These are phyloP conservation scores for Fusarium marasasianum DNA, from an alignment of 2,329 filamentous ascomycete species.

Conservation along the genomic window DNA sequence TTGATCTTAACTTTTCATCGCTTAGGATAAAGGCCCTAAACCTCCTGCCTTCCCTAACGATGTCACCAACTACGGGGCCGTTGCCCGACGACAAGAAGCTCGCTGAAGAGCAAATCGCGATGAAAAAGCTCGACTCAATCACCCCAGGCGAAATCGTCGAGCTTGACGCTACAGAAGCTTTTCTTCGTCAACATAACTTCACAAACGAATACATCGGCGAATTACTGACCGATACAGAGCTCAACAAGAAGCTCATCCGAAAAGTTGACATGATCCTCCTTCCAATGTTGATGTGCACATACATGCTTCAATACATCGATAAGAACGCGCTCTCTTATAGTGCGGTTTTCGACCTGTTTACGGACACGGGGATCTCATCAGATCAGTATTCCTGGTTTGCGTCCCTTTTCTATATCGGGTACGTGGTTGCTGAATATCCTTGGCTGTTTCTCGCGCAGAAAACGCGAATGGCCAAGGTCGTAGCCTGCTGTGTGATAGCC, in stretches of 20 bases:
- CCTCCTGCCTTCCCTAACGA: not conserved
- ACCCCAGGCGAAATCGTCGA: slow-evolving; percentile 26
- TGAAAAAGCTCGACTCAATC: slow-evolving; percentile 27
- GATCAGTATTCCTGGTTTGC: slow-evolving; percentile 62
- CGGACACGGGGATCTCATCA: slow-evolving; percentile 55
- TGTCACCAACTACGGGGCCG: not conserved
- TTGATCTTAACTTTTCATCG: rapidly evolving
- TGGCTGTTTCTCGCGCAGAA: slow-evolving; percentile 49
- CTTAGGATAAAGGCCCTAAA: not conserved
- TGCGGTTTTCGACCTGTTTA: slow-evolving; percentile 64
- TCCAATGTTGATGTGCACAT: slow-evolving; percentile 60
- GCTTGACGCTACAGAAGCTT: slow-evolving; percentile 27
- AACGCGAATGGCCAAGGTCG: slow-evolving; percentile 49
- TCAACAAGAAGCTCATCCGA: slow-evolving; percentile 40
- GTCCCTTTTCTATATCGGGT: slow-evolving; percentile 64
- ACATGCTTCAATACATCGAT: slow-evolving; percentile 64
- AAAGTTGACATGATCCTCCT: slow-evolving; percentile 61
- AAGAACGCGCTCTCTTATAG: slow-evolving; percentile 62
- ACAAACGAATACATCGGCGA: slow-evolving; percentile 32
- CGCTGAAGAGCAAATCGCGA: slow-evolving; percentile 18
- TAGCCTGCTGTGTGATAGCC: slow-evolving; percentile 44
- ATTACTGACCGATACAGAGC: slow-evolving; percentile 12
- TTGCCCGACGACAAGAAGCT: not conserved
- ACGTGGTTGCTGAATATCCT: slow-evolving; percentile 54
- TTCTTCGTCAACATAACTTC: slow-evolving; percentile 37